Base-by-base conservation (phyloP, 2,329 filamentous ascomycete species). In the Chrysoporthe cubensis region DNA sequence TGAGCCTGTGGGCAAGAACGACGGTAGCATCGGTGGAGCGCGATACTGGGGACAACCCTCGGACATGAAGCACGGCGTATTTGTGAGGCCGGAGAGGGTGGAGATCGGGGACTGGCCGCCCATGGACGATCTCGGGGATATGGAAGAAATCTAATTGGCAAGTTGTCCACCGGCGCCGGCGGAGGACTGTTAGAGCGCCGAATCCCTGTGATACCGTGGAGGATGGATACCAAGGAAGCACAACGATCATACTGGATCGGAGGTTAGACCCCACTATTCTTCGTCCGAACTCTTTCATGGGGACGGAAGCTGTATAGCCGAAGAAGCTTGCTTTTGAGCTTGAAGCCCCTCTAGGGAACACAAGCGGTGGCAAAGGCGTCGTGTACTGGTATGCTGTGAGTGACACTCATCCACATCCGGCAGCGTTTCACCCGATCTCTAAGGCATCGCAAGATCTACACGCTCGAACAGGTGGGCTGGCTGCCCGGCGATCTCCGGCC, bases 1-100 rank as follows among this genome's bases (percentile, higher is more conserved):
- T 76, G 92, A 95, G 79, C 91, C 92, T 1, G 90, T 90, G 56
- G 92, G 92, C 82, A 96, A 95, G 75, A 91, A 95, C 77, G 92
- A 93, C 69, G 90, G 88, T 73, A 87, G 94, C 72, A 83, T 82
- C 54, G 85, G 84, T 9, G 82, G 81, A 8, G 88, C 82, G 71
- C 83, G 88, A 71, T 95, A 94, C 79, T 96, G 93, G 85, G 87
- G 87, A 50, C 78, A 84, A 66, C 82, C 86, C 62, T 89, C 88
- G 65, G 77, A 81, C 70, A 80, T 88, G 68, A 94, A 93, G 77
- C 88, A 87, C 73, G 92, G 92, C 44, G 90, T 93, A 26, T 93
- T 96, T 79, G 91, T 94, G 42, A 85, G 91, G 71, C 89, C 92
- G 4, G 92, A 94, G 78, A 84, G 91, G 69, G 88, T 94, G 32